Evolutionary conservation across 75 land plant genomes (phyloP).

Genomic region (Larix kaempferi): DNA sequence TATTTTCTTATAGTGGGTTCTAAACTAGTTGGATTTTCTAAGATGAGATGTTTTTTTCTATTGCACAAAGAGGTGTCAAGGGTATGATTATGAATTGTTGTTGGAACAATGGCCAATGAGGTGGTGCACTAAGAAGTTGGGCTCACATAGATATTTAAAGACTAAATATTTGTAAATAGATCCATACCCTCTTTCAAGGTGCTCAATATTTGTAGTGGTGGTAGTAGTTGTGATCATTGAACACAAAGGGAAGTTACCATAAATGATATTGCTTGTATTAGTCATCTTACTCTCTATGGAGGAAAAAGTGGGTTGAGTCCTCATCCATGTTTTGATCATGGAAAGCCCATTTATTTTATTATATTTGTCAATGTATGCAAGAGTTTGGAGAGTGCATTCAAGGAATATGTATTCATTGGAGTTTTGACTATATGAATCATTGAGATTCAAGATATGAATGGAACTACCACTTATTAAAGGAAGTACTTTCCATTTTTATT

Average conservation of each 20-base stretch:
- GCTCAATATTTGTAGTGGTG: neutral
- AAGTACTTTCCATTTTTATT: no score
- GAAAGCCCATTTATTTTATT: constrained; percentile 13
- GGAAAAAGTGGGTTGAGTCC: no score
- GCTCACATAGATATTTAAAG: constrained; percentile 23
- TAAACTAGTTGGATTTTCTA: neutral
- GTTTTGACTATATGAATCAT: neutral
- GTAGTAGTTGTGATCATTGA: constrained; percentile 3
- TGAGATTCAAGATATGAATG: neutral
- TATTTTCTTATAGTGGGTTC: constrained; percentile 64
- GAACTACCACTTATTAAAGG: no score
- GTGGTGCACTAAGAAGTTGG: constrained; percentile 1
- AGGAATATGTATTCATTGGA: neutral
- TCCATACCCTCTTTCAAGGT: neutral
- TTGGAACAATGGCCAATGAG: neutral
- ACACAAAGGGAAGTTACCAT: no score
- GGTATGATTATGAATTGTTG: neutral
- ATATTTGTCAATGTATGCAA: neutral
- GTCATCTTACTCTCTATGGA: no score
- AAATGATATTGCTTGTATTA: no score
- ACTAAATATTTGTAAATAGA: constrained; percentile 2
- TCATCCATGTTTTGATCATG: constrained; percentile 34
- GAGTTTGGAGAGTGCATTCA: constrained; percentile 1
- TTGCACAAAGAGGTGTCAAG: constrained; percentile 1
- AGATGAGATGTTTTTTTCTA: constrained; percentile 11